A percentile compares a stretch with the other conserved stretches of the same genome.
phyloP scores from a whole-genome alignment of 106 monocot genomes.

The Allium cepa region DNA sequence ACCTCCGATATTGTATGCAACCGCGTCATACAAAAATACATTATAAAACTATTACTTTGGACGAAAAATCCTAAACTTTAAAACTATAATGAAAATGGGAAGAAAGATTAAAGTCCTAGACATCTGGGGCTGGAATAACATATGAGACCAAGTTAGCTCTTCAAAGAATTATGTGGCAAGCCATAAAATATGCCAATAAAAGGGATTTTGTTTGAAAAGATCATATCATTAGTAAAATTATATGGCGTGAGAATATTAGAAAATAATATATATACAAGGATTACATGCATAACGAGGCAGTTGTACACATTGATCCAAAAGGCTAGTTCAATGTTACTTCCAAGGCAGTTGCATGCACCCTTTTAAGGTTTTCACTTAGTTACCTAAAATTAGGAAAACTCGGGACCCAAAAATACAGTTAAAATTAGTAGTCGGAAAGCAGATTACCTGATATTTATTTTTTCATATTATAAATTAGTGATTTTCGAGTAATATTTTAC shows the following conservation, averaged over 20 bases:
- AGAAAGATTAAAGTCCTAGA: neutral
- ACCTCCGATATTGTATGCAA: slow-evolving; percentile 81
- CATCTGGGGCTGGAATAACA: slow-evolving; percentile 18
- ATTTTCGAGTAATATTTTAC: too few species aligned
- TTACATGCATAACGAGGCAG: slow-evolving; percentile 85
- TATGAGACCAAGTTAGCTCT: slow-evolving; percentile 64
- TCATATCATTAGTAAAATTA: neutral
- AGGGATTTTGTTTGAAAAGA: neutral
- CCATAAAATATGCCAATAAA: slow-evolving; percentile 66
- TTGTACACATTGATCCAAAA: slow-evolving; percentile 92
- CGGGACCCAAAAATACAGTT: too few species aligned
- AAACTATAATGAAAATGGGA: too few species aligned
- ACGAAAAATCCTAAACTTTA: too few species aligned
- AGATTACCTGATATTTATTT: too few species aligned
- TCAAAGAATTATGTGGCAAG: slow-evolving; percentile 43
- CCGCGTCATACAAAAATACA: slow-evolving; percentile 31
- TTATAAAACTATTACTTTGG: neutral
- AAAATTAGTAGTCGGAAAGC: neutral
- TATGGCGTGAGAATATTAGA: too few species aligned
- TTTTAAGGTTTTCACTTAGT: slow-evolving; percentile 63
- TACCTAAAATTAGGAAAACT: slow-evolving; percentile 38
- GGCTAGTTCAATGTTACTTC: slow-evolving; percentile 55
- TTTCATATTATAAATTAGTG: too few species aligned
- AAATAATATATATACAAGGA: neutral
- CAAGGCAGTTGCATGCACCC: slow-evolving; percentile 38